Conservation (phyloP, 305 asterid genomes). For the Petunia hybrid region DNA sequence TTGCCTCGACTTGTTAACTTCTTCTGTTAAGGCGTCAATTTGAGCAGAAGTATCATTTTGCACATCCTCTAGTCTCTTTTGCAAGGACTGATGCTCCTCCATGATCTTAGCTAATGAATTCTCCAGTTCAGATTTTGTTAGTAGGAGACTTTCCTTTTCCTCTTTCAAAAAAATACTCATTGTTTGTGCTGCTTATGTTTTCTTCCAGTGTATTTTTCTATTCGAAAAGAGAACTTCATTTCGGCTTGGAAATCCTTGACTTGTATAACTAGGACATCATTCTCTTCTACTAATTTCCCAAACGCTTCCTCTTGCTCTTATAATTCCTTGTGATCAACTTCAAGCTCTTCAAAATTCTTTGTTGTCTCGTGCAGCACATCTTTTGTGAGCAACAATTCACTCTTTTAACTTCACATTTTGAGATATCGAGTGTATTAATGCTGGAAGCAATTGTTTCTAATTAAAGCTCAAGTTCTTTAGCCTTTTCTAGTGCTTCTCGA, state of each 20-base stretch:
- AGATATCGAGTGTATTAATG: constrained; percentile 61
- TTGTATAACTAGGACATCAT: too few relatives aligned
- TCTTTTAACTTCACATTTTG: constrained; percentile 57
- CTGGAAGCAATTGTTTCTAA: constrained; percentile 51
- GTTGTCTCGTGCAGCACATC: too few relatives aligned
- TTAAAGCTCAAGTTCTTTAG: constrained; percentile 67
- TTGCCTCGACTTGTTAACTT: constrained; percentile 49
- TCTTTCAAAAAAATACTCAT: neutral
- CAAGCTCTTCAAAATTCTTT: too few relatives aligned
- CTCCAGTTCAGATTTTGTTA: too few relatives aligned
- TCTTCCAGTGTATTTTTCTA: constrained; percentile 2
- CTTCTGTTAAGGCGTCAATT: constrained; percentile 48
- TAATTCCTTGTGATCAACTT: too few relatives aligned
- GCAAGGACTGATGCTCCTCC: constrained; percentile 46
- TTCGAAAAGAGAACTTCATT: neutral
- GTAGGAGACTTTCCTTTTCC: neutral
- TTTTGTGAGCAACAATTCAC: too few relatives aligned
- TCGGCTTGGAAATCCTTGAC: neutral
- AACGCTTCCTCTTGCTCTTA: constrained; percentile 53
- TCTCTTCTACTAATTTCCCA: constrained; percentile 44
- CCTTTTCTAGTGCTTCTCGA: constrained; percentile 71
- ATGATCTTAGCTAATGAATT: constrained; percentile 36
- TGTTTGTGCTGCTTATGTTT: neutral
- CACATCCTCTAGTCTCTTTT: constrained; percentile 60
- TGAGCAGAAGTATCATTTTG: constrained; percentile 18